A percentile compares a stretch with the other conserved stretches of the same genome.
Evolutionary conservation across 2,329 filamentous ascomycete genomes (phyloP).

Genomic region (Colletotrichum paranaense): DNA sequence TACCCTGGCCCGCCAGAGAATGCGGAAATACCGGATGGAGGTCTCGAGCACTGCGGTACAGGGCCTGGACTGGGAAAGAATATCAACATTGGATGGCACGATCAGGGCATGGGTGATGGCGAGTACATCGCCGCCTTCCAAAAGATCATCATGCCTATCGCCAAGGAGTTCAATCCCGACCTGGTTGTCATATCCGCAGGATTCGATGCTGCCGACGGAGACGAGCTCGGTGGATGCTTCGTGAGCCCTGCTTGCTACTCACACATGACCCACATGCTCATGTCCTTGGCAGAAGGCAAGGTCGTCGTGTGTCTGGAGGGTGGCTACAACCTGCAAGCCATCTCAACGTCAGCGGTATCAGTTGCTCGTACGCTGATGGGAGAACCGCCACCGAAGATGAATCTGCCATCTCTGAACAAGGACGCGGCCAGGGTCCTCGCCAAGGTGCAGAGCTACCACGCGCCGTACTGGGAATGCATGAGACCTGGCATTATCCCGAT

Average conservation of each 20-base stretch:
- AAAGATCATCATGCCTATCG: conserved; percentile 95
- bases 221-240: conserved; percentile 91
- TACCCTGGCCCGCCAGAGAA: conserved; percentile 79
- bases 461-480: conserved; percentile 89
- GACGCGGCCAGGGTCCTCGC: conserved; percentile 67
- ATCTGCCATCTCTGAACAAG: conserved; percentile 66
- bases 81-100: conserved; percentile 75
- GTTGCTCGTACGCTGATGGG: conserved; percentile 96
- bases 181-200: conserved; percentile 95
- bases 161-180: conserved; percentile 92
- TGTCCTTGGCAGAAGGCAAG: conserved; percentile 91
- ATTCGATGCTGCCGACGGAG: conserved; percentile 94
- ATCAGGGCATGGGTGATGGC: conserved; percentile 89
- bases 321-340: conserved; percentile 93
- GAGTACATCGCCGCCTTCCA: conserved; percentile 98
- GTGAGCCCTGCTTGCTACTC: conserved; percentile 93
- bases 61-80: conserved; percentile 69
- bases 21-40: conserved; percentile 68
- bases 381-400: conserved; percentile 79
- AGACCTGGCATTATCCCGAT: conserved; percentile 73
- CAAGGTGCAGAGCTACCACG: conserved; percentile 70
- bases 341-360: conserved; percentile 90
- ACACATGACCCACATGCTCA: conserved; percentile 99
- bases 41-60: conserved; percentile 68
- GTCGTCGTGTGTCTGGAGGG: conserved; percentile 94